Conservation (phyloP, 371 early-diverging fungal species). For the Lichtheimia ornata region DNA sequence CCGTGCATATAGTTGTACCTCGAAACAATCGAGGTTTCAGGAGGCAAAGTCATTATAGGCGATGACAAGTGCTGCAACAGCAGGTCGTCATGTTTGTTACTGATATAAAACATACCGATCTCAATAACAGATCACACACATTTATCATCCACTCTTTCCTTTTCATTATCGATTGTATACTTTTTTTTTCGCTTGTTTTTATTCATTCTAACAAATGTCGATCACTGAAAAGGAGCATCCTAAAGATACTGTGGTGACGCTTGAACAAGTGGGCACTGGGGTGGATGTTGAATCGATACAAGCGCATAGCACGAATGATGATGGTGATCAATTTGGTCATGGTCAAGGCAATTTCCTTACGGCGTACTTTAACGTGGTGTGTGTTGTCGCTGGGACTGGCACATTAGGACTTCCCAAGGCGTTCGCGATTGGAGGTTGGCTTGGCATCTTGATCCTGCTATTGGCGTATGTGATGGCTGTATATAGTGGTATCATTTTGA, state of each 20-base stretch:
- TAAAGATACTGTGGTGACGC: not conserved
- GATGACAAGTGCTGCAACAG: too few species aligned
- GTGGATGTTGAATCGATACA: not conserved
- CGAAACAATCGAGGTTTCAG: too few species aligned
- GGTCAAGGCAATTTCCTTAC: slow-evolving; percentile 42
- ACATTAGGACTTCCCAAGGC: slow-evolving; percentile 70
- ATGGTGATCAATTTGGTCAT: slow-evolving; percentile 26
- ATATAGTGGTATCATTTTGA: slow-evolving; percentile 40
- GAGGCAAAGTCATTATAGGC: too few species aligned
- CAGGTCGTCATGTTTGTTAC: too few species aligned
- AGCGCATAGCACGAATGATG: too few species aligned
- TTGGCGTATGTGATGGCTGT: slow-evolving; percentile 38
- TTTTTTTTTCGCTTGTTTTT: not conserved
- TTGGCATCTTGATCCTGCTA: slow-evolving; percentile 42
- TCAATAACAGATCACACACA: too few species aligned
- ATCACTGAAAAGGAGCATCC: not conserved
- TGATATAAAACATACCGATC: too few species aligned
- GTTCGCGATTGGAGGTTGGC: slow-evolving; percentile 44
- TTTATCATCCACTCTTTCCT: not conserved
- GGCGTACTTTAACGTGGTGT: slow-evolving; percentile 66
- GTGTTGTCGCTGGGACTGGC: slow-evolving; percentile 87
- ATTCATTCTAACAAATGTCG: slow-evolving; percentile 1
- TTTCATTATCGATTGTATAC: not conserved
- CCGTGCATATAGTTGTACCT: too few species aligned
- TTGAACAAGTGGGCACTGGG: not conserved